Evolutionary conservation across 2,329 filamentous ascomycete genomes (phyloP).

Genomic region (Penicillium sp.): DNA sequence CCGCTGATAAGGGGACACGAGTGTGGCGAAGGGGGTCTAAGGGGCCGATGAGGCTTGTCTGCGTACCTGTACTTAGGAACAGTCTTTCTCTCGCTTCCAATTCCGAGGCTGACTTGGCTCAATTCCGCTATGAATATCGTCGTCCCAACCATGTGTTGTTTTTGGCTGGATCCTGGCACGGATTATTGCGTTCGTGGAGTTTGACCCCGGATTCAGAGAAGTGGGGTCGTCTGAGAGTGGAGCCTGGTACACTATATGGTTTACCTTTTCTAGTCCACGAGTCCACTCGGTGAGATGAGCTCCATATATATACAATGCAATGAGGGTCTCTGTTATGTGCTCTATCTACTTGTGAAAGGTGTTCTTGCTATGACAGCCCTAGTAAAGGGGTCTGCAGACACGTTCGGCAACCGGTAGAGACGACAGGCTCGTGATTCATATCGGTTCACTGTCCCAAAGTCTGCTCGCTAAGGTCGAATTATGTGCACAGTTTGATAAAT

Average conservation of each 20-base stretch:
- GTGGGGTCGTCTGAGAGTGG: background rate
- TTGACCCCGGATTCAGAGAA: background rate
- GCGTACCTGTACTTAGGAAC: background rate
- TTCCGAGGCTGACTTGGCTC: background rate
- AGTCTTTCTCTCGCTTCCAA: background rate
- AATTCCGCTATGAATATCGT: background rate
- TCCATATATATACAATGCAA: no score
- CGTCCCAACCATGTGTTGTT: background rate
- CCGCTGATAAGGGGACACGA: background rate
- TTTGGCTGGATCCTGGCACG: background rate
- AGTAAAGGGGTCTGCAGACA: no score
- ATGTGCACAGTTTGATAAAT: no score
- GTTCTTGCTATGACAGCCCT: no score
- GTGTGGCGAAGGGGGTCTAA: background rate
- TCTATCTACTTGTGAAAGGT: no score
- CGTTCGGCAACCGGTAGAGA: no score
- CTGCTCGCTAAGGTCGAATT: no score
- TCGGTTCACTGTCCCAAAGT: no score
- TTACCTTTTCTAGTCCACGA: background rate
- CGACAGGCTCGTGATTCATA: no score
- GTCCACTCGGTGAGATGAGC: background rate
- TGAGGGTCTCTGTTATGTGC: no score
- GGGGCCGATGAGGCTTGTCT: background rate
- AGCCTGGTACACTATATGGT: background rate
- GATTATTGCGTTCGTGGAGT: background rate